phyloP scores from a whole-genome alignment of 257 asterid genomes.

The Penstemon barbatus region DNA sequence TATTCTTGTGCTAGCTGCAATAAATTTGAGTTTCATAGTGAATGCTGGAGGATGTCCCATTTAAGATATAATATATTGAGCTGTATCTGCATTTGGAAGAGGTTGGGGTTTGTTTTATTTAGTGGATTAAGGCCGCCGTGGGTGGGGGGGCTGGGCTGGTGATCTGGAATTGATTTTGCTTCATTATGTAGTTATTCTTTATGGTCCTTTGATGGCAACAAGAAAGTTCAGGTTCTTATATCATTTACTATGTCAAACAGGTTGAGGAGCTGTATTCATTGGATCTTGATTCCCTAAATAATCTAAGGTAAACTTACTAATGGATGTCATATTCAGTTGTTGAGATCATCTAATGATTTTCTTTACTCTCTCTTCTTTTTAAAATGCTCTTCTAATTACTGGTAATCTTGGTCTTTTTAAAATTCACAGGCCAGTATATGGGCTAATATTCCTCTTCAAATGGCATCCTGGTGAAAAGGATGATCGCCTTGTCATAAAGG shows the following conservation, averaged over 20 bases:
- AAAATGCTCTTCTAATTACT: not conserved
- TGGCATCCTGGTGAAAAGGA: conserved; percentile 99
- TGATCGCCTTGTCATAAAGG: conserved; percentile 82
- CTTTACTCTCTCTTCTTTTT: conserved; percentile 1
- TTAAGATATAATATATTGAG: not conserved
- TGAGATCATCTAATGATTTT: not conserved
- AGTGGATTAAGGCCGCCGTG: not conserved
- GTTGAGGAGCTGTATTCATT: conserved; percentile 96
- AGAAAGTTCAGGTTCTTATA: conserved; percentile 25
- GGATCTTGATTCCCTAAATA: conserved; percentile 86
- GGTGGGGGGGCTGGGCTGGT: not conserved
- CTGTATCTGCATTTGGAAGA: not conserved
- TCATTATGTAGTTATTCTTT: conserved; percentile 4
- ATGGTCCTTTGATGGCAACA: conserved; percentile 11
- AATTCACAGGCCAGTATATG: conserved; percentile 79
- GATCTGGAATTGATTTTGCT: conserved; percentile 12
- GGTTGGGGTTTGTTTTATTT: conserved; percentile 2
- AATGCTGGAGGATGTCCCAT: not conserved
- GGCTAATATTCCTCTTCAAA: conserved; percentile 93
- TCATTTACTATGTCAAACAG: conserved; percentile 46
- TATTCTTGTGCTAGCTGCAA: conserved; percentile 29
- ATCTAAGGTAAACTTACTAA: conserved; percentile 57
- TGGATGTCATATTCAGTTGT: conserved; percentile 12
- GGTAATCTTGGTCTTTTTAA: not conserved
- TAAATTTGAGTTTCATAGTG: conserved; percentile 17